phyloP scores from a whole-genome alignment of 306 rosid genomes.

The Ziziphus jujuba region DNA sequence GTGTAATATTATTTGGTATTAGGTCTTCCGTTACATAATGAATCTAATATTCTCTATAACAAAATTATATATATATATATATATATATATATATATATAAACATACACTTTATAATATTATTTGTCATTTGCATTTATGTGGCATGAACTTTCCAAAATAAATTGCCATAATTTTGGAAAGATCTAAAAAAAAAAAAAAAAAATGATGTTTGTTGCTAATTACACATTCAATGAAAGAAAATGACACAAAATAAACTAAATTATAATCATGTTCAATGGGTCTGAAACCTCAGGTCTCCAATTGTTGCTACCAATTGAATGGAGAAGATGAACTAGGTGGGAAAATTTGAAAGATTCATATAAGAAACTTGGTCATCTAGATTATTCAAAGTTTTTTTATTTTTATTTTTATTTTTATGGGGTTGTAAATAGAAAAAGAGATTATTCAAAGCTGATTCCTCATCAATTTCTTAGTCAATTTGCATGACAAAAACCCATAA shows the following conservation, averaged over 20 bases:
- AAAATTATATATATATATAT: not conserved
- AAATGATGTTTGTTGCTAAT: not conserved
- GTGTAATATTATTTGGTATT: too few relatives aligned
- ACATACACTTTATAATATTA: too few relatives aligned
- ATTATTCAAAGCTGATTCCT: not conserved
- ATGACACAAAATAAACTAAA: not conserved
- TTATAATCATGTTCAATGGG: too few relatives aligned
- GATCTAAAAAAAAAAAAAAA: not conserved
- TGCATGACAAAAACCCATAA: constrained; percentile 23
- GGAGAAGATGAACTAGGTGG: not conserved
- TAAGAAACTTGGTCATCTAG: not conserved
- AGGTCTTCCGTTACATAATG: too few relatives aligned
- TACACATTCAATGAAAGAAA: constrained; percentile 5
- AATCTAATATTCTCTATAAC: too few relatives aligned
- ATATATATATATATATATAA: not conserved
- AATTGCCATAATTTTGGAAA: constrained; percentile 2
- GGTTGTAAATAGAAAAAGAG: too few relatives aligned
- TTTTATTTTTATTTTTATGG: too few relatives aligned
- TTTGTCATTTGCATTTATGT: not conserved
- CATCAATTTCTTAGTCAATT: not conserved
- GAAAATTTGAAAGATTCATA: not conserved
- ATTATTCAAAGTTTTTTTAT: not conserved
- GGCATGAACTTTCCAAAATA: not conserved
- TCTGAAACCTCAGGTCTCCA: too few relatives aligned
- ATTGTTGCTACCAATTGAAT: not conserved